Evolutionary conservation across 164 flowering plant species (phyloP), one percentile per base, ranked within the genome.

Genomic region (Stephania cephalantha): DNA sequence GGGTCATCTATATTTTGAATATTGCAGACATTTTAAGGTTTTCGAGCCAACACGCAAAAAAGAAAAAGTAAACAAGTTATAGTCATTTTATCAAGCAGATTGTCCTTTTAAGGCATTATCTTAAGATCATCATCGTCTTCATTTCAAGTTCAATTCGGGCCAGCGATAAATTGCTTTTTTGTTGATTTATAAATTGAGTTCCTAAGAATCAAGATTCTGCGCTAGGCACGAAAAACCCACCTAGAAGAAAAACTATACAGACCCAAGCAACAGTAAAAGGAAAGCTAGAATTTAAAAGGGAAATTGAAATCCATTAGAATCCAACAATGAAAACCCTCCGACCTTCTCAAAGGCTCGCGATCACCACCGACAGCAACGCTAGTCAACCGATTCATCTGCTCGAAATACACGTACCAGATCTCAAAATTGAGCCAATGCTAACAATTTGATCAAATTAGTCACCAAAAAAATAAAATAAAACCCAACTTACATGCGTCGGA

Each of bases 401-500:
- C 73, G 11, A 48, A 48, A 48, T 8, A 42, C 7, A 1, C 4
- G 29, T 35, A 42, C 10, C 22, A 20, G n/a, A 15, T 29, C 17
- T 50, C 5, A 9, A 5, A 55, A 18, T 18, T 13, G 3, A 55
- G 63, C 63, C 17, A 55, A 55, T 9, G 17, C 17, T 9, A 4
- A 55, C n/a, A 55, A 55, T 55, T 55, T 55, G 63, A 55, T 55
- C 63, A 55, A 55, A 12, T 55, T 55, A 55, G 13, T 10, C 17
- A 4, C 63, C 13, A 55, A 11, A 11, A 55, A 13, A 55, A n/a
- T n/a, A 55, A n/a, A n/a, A 55, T 1, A 53, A 53, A 22, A 25
- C 17, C 7, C 22, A 12, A n/a, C 88, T 17, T 83, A 88, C 91
- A 82, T 87, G 87, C 0, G 91, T 88, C 31, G 0, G 81, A 73